Conservation (phyloP, 495 filamentous ascomycete genomes). For the Lophium mytilinum region DNA sequence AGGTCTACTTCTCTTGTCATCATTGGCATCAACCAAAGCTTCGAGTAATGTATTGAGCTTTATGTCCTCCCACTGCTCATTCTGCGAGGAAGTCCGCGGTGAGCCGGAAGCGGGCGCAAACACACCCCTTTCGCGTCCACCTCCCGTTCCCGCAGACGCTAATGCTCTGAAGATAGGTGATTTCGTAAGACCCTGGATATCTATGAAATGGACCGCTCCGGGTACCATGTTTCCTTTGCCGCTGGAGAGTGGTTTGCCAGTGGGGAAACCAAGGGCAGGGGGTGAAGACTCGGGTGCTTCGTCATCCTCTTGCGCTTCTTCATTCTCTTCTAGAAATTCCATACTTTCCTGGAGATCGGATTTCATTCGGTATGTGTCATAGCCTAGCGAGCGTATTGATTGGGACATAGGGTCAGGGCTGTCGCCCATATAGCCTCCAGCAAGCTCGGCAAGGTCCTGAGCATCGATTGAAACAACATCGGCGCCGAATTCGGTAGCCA, state of each 20-base stretch:
- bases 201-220: not conserved
- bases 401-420: conserved; percentile 29
- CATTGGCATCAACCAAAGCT: conserved; percentile 15
- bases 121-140: not conserved
- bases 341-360: conserved; percentile 20
- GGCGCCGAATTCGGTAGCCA: conserved; percentile 55
- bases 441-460: conserved; percentile 70
- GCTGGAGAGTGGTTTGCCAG: not conserved
- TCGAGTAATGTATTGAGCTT: conserved; percentile 32
- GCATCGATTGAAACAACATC: conserved; percentile 73
- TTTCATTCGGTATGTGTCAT: conserved; percentile 29
- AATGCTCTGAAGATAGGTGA: not conserved
- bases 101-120: conserved; percentile 19
- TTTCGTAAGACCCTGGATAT: not conserved
- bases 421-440: conserved; percentile 65
- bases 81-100: not conserved
- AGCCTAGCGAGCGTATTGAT: conserved; percentile 31
- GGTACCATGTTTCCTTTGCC: not conserved
- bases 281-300: not conserved
- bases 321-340: conserved; percentile 20
- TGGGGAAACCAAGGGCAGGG: not conserved
- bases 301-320: conserved; percentile 18
- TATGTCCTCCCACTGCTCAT: conserved; percentile 30
- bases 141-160: not conserved
- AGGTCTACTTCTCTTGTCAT: conserved; percentile 11